Evolutionary conservation across 805 yeast species (phyloP), one percentile per base, ranked within the genome.

Genomic region (Brettanomyces naardenensis): DNA sequence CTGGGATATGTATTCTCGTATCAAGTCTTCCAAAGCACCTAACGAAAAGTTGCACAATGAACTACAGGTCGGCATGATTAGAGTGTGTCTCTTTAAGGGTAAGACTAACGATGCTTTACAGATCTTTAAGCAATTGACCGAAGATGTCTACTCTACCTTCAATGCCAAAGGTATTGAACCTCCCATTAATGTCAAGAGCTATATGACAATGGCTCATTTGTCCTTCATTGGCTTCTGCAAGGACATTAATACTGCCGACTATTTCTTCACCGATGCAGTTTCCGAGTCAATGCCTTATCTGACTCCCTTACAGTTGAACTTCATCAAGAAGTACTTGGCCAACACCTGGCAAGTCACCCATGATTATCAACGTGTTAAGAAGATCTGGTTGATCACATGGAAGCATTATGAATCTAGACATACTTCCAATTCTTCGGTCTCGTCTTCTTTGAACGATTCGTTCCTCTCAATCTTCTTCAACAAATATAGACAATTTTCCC

Each of bases 181-280:
- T 17, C 62, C 62, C 35, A 57, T 57, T 41, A 57, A 65, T 64
- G 57, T 61, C 65, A 49, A 57, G 36, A 68, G 77, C 36, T 71
- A 79, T 23, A 64, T 82, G 58, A 71, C 81, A 25, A 84, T 80
- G 59, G 79, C 85, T 33, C 95, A 85, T 62, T 66, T 83, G 43
- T 69, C 80, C 3, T 85, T 85, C 49, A 80, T 85, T 53, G 92
- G 94, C 32, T 76, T 74, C 46, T 80, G 87, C 57, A 75, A 73
- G 52, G 88, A 85, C 53, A 67, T 82, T 39, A 66, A 65, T 30
- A 78, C 85, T 33, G 85, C 95, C 4, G 75, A 74, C 52, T 72
- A 76, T 29, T 85, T 85, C 51, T 84, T 80, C 56, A 78, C 77
- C 48, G 82, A 80, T 56, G 90, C 86, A 3, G 65, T 83, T 36